Base-by-base conservation (phyloP, 768 basidiomycete genomes). In the Hericium rajendrae region DNA sequence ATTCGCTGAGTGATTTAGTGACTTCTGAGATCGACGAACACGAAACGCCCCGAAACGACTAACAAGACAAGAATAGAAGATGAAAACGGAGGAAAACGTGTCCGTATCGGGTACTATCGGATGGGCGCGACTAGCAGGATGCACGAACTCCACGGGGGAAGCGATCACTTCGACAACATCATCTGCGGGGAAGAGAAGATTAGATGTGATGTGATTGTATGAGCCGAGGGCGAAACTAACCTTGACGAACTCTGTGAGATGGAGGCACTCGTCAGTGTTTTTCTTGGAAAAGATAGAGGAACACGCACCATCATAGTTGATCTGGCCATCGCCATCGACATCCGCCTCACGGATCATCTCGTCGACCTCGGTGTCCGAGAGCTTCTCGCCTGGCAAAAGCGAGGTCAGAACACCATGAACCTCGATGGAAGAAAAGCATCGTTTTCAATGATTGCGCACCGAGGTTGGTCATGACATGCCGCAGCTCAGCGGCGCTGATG, bases 281-380 rank as follows among this genome's bases (percentile, higher is more conserved):
- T 38, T 38, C 39, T 20, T 54, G 18, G 28, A 60, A 20, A 62
- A 48, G 37, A 18, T 20, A 62, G 2, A 39, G 48, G 24, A 26
- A 26, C 20, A 66, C 79, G 57, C 58, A 86, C 87, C 87, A 2
- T 88, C 84, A 68, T 89, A 92, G 72, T 90, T 87, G 73, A 91
- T 89, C 73, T 91, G 89, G n/a, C 91, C 91, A 70, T 93, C 91
- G 53, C 94, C 93, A 67, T 97, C 91, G 53, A 91, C 79, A 69
- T 97, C 93, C 57, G 93, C 94, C 74, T 97, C 94, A 55, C 92
- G 85, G 69, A 97, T 97, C 93, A 97, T 94, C 77, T 94, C 93
- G 59, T 91, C 88, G 61, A 94, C 91, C 72, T 95, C 93, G 8
- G 67, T 77, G 62, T 94, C 91, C 12, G 88, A 79, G 57, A 94